Conservation (phyloP, 2,329 filamentous ascomycete species). For the Stagonosporopsis rhizophila region DNA sequence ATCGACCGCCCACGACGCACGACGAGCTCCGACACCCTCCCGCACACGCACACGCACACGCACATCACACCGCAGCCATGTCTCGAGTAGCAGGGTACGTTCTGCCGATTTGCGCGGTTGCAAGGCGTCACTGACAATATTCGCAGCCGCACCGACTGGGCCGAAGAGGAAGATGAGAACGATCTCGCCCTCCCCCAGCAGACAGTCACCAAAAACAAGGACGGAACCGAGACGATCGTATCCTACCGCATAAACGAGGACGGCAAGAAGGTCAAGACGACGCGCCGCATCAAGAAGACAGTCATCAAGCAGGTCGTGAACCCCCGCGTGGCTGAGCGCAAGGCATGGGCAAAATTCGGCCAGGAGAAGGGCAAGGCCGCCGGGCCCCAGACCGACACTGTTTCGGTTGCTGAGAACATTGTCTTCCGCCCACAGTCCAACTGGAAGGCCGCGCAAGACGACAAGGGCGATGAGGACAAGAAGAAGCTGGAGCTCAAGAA, state of each 20-base stretch:
- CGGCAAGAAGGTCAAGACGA: slow-evolving; percentile 96
- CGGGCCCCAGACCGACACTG: slow-evolving; percentile 88
- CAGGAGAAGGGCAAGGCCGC: slow-evolving; percentile 81
- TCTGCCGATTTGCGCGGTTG: not conserved
- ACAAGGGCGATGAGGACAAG: slow-evolving; percentile 75
- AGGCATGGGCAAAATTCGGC: slow-evolving; percentile 93
- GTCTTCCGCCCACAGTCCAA: slow-evolving; percentile 91
- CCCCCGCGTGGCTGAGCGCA: slow-evolving; percentile 93
- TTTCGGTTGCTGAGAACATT: slow-evolving; percentile 96
- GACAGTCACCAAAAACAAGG: slow-evolving; percentile 94
- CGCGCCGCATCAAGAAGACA: slow-evolving; percentile 90
- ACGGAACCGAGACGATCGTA: slow-evolving; percentile 95
- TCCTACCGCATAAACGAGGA: slow-evolving; percentile 90
- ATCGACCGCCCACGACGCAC: slow-evolving; percentile 9
- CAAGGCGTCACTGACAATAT: slow-evolving; percentile 11
- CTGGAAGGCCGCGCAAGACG: slow-evolving; percentile 88
- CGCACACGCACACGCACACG: slow-evolving; percentile 14
- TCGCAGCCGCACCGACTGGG: slow-evolving; percentile 78
- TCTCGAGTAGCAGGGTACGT: slow-evolving; percentile 49
- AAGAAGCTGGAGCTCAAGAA: slow-evolving; percentile 81
- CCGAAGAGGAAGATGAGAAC: slow-evolving; percentile 86
- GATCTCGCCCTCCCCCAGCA: slow-evolving; percentile 87
- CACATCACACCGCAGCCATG: slow-evolving; percentile 35
- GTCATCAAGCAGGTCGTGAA: slow-evolving; percentile 93
- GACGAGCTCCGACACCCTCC: slow-evolving; percentile 10